Base-by-base conservation (phyloP, 2,329 filamentous ascomycete genomes). In the Leptodontidium sp. region DNA sequence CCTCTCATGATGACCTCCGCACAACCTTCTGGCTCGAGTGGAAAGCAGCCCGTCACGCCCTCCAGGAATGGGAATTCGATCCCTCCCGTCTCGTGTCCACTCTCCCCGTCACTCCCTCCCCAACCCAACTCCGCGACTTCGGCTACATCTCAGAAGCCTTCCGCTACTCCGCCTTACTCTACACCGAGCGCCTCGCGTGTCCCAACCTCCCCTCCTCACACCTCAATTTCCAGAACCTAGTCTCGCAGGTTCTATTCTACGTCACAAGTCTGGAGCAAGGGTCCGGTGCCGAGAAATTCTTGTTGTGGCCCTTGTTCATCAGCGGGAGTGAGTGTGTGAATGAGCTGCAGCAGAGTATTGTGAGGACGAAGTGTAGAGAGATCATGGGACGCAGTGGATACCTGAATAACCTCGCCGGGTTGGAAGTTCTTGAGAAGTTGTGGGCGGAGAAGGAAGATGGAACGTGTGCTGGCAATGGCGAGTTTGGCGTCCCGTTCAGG, bases 261-360 rank as follows among this genome's bases (percentile, higher is more conserved):
- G 92, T 96, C 67, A 91, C 90, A 7, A 90, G 90, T 64, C 89
- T 98, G 47, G 90, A 93, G 70, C 86, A 90, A 2, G 91, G 87
- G 50, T 89, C 87, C 75, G 87, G 85, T 59, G 90, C 91, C 47
- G 91, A 97, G 66, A 97, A 97, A 77, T 97, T 97, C 78, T 82
- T 98, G 11, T 87, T 98, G 9, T 98, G 94, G 95, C 94, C 95
- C 2, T 86, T 98, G 2, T 97, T 98, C 78, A 91, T 98, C 64
- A 90, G 91, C 0, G 94, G 94, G 24, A 94, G 93, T 26, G 95
- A 98, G 82, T 97, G 93, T 75, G 91, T 96, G 71, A 91, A 93
- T 73, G 89, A 92, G 75, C 84, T 90, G 62, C 92, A 97, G 76
- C 91, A 94, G 71, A 87, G 88, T 67, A 88, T 94, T 68, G 91